Percentiles rank a stretch among this genome's conserved stretches.
phyloP scores from a whole-genome alignment of 805 yeast genomes.

The Candida namnaoensis region DNA sequence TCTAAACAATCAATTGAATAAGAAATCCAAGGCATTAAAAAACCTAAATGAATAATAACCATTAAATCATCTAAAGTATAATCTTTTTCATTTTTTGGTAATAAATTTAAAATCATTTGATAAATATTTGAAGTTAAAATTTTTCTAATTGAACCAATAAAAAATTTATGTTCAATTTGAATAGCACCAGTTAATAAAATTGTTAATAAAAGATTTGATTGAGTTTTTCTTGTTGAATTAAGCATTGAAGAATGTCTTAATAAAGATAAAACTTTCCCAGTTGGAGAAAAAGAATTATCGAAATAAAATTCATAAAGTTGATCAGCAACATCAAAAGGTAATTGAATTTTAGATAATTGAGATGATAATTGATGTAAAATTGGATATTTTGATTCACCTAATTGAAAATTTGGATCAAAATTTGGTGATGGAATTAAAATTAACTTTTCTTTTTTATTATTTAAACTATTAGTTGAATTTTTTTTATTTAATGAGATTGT shows the following conservation, averaged over 20 bases:
- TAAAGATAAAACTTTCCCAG: constrained; percentile 13
- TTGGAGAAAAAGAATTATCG: constrained; percentile 8
- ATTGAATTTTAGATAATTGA: constrained; percentile 7
- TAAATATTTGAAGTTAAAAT: constrained; percentile 10
- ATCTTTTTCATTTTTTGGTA: constrained; percentile 3
- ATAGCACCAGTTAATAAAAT: constrained; percentile 10
- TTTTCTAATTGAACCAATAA: constrained; percentile 14
- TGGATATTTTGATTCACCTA: constrained; percentile 8
- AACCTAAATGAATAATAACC: constrained; percentile 11
- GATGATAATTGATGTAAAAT: constrained; percentile 2
- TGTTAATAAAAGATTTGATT: constrained; percentile 10
- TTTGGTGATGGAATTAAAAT: not conserved
- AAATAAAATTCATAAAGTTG: constrained; percentile 14
- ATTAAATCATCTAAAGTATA: constrained; percentile 14
- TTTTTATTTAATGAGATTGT: too few relatives aligned
- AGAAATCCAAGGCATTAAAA: constrained; percentile 16
- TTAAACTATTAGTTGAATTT: too few relatives aligned
- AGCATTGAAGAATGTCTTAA: constrained; percentile 12
- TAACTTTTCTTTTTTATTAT: too few relatives aligned
- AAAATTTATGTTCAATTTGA: constrained; percentile 14
- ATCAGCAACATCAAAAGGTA: constrained; percentile 14
- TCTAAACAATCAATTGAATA: constrained; percentile 14
- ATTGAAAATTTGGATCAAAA: not conserved
- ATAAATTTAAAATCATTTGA: constrained; percentile 8
- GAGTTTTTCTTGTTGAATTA: constrained; percentile 7